Base-by-base conservation (phyloP, 768 basidiomycete species). In the Amanita rubescens region DNA sequence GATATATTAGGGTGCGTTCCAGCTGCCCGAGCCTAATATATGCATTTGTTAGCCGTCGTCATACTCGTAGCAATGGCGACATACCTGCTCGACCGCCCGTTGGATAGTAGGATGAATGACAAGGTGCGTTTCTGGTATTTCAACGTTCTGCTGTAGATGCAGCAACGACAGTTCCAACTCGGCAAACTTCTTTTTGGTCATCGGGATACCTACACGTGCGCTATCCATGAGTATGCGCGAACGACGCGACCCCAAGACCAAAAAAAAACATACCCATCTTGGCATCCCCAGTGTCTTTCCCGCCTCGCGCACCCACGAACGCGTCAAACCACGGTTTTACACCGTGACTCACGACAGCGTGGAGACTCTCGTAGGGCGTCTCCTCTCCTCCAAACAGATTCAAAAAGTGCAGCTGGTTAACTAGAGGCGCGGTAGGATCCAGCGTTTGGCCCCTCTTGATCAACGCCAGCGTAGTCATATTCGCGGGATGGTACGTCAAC, bases 281-380 rank as follows among this genome's bases (percentile, higher is more conserved):
- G 41, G 75, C 79, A 64, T 93, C 93, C 7, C 73, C 72, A 30
- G 44, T 44, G 30, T 88, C 87, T 64, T 90, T 92, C 49, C 80
- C 83, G 54, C 77, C 80, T 48, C 92, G 80, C 20, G 91, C 78
- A 20, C 88, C 93, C 24, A 97, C 94, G 62, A 95, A 98, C 14
- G 95, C 93, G 67, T 98, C 94, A 62, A 99, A 98, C 87, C 92
- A 97, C 0, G 94, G 94, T 60, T 97, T 95, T 24, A 99, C 94
- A 59, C 90, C 96, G 53, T 80, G 85, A 63, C 94, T 96, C 15
- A 99, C 92, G 19, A 99, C 80, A 9, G 93, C 91, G 65, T 98
- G 95, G 25, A 99, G 69, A 63, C 91, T 90, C 68, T 98, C 95
- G 63, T 98, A 99, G 0, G 95, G 94, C 1, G 89, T 90, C 56